phyloP scores from a whole-genome alignment of 176 grass and related monocot species.

The Canna indica region DNA sequence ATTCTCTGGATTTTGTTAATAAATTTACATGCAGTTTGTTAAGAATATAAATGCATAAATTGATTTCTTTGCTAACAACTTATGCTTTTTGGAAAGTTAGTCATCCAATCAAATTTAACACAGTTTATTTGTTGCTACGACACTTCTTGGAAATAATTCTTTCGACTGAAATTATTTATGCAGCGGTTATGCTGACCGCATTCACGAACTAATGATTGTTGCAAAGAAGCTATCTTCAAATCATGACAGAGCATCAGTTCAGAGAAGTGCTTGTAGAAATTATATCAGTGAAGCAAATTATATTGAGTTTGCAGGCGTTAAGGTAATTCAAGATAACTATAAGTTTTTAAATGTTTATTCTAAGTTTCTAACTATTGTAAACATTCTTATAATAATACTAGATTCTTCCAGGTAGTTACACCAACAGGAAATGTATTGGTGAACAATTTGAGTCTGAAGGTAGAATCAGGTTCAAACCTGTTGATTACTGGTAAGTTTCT shows the following conservation, averaged over 20 bases:
- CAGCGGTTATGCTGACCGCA: constrained; percentile 96
- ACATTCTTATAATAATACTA: constrained; percentile 23
- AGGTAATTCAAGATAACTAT: constrained; percentile 39
- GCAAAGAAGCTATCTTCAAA: constrained; percentile 55
- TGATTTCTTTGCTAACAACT: too few relatives aligned
- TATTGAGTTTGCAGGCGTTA: constrained; percentile 88
- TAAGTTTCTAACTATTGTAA: constrained; percentile 13
- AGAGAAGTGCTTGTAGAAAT: constrained; percentile 52
- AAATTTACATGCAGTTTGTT: too few relatives aligned
- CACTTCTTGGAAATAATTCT: not conserved
- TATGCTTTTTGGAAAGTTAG: too few relatives aligned
- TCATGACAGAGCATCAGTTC: constrained; percentile 39
- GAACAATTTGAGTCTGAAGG: constrained; percentile 75
- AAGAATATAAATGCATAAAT: too few relatives aligned
- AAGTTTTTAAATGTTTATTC: constrained; percentile 15
- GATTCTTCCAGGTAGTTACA: constrained; percentile 79
- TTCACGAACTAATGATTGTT: constrained; percentile 83
- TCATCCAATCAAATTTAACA: too few relatives aligned
- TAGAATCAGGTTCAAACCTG: constrained; percentile 91
- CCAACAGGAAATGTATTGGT: constrained; percentile 84
- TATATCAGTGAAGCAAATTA: constrained; percentile 87
- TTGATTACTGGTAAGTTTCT: constrained; percentile 79
- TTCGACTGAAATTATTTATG: not conserved
- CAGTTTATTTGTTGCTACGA: not conserved
- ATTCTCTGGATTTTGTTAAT: too few relatives aligned